phyloP scores from a whole-genome alignment of 2,329 filamentous ascomycete species.

The Plectosphaerella sp. region DNA sequence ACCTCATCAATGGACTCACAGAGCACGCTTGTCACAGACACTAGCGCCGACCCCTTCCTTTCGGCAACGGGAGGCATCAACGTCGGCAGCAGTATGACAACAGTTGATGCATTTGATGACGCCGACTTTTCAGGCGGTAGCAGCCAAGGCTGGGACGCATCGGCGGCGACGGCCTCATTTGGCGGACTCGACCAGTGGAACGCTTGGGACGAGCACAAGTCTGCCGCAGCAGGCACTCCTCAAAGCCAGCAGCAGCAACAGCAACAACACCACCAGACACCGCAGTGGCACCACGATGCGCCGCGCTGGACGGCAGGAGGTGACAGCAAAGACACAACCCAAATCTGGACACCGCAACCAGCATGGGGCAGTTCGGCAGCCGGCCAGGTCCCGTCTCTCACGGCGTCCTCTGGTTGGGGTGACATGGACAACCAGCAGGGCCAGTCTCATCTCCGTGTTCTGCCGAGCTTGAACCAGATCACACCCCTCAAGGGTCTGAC shows the following conservation, averaged over 20 bases:
- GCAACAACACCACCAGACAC: conserved; percentile 9
- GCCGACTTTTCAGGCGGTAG: conserved; percentile 6
- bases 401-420: conserved; percentile 19
- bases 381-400: conserved; percentile 21
- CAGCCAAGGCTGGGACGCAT: conserved; percentile 9
- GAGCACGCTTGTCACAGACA: conserved; percentile 11
- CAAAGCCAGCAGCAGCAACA: conserved; percentile 7
- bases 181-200: conserved; percentile 11
- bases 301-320: conserved; percentile 17
- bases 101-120: conserved; percentile 11
- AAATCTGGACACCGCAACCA: conserved; percentile 24
- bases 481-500: conserved; percentile 11
- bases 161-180: conserved; percentile 6
- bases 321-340: conserved; percentile 17
- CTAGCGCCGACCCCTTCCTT: conserved; percentile 11
- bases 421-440: conserved; percentile 7
- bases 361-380: conserved; percentile 11
- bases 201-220: conserved; percentile 7
- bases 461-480: conserved; percentile 12
- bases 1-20: conserved; percentile 12
- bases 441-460: conserved; percentile 7
- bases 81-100: conserved; percentile 8
- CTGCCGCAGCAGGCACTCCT: background rate
- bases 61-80: conserved; percentile 13
- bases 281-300: conserved; percentile 13